Conservation (phyloP, 768 basidiomycete species). For the Lactifluus piperatus region DNA sequence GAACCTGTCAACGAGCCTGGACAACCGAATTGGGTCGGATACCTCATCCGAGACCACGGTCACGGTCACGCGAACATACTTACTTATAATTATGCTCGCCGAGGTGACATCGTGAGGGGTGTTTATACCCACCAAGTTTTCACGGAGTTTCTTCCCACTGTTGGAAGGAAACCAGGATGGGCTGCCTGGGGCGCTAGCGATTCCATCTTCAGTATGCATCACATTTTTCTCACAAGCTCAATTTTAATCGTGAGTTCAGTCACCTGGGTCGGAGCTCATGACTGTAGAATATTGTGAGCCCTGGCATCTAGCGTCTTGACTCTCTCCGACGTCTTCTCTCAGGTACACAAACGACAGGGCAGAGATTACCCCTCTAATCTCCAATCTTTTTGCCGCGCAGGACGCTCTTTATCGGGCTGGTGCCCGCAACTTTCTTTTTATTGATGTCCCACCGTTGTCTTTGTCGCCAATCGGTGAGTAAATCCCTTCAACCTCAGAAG, state of each 20-base stretch:
- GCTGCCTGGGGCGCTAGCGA: constrained; percentile 35
- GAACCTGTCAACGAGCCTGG: constrained; percentile 10
- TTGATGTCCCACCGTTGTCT: constrained; percentile 45
- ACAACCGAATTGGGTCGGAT: constrained; percentile 18
- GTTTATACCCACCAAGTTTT: constrained; percentile 13
- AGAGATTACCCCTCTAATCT: constrained; percentile 14
- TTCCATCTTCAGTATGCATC: constrained; percentile 39
- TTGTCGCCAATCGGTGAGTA: constrained; percentile 32
- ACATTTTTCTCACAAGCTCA: neutral
- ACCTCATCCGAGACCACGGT: constrained; percentile 13
- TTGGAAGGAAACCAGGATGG: constrained; percentile 31
- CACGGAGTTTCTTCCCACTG: constrained; percentile 19
- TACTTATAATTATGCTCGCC: constrained; percentile 18
- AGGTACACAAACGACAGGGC: constrained; percentile 2
- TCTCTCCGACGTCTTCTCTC: constrained; percentile 24
- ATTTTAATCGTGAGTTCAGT: constrained; percentile 27
- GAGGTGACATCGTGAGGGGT: constrained; percentile 22
- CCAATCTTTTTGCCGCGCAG: constrained; percentile 34
- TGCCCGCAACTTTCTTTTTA: constrained; percentile 42
- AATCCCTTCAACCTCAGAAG: neutral
- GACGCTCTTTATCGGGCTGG: constrained; percentile 40
- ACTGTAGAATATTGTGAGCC: constrained; percentile 29
- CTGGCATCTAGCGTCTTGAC: constrained; percentile 4
- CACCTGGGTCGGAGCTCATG: constrained; percentile 55
- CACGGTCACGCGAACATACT: constrained; percentile 18